These are phyloP conservation scores for Metschnikowia noctiluminum DNA, from an alignment of 805 yeast genomes.

Conservation along the genomic window DNA sequence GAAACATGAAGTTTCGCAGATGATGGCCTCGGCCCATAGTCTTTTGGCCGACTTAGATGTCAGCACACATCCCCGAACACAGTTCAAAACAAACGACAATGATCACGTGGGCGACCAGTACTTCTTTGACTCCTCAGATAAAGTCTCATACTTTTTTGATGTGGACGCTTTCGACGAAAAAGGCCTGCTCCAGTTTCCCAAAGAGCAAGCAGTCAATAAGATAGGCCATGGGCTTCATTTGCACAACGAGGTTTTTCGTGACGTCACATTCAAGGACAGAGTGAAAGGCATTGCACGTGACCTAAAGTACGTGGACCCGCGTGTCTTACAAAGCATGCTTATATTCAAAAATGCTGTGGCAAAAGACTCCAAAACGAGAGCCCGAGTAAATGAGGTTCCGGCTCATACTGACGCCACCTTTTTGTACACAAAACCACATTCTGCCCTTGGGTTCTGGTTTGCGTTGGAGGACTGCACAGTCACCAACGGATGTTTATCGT, in stretches of 20 bases:
- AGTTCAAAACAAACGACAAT: conserved; percentile 57
- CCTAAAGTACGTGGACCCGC: conserved; percentile 57
- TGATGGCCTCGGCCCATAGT: conserved; percentile 42
- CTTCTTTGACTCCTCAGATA: conserved; percentile 66
- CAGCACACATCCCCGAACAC: conserved; percentile 61
- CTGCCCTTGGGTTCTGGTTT: conserved; percentile 78
- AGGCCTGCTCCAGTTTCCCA: conserved; percentile 52
- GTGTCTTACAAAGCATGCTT: conserved; percentile 75
- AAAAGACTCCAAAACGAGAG: conserved; percentile 8
- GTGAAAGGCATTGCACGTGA: conserved; percentile 50
- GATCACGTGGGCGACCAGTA: conserved; percentile 73
- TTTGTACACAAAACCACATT: conserved; percentile 65
- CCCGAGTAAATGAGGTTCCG: conserved; percentile 59
- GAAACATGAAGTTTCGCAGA: conserved; percentile 33
- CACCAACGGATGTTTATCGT: conserved; percentile 66
- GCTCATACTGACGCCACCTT: conserved; percentile 76
- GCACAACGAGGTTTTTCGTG: conserved; percentile 46
- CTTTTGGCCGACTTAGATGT: conserved; percentile 51
- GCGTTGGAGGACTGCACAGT: conserved; percentile 71
- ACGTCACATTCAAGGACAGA: conserved; percentile 49
- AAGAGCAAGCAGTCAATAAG: conserved; percentile 63
- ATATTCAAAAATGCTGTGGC: conserved; percentile 67
- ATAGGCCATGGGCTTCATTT: conserved; percentile 77
- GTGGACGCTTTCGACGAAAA: conserved; percentile 57
- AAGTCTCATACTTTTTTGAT: conserved; percentile 67